phyloP scores from a whole-genome alignment of 768 basidiomycete species.

The Amanita jacksonii region DNA sequence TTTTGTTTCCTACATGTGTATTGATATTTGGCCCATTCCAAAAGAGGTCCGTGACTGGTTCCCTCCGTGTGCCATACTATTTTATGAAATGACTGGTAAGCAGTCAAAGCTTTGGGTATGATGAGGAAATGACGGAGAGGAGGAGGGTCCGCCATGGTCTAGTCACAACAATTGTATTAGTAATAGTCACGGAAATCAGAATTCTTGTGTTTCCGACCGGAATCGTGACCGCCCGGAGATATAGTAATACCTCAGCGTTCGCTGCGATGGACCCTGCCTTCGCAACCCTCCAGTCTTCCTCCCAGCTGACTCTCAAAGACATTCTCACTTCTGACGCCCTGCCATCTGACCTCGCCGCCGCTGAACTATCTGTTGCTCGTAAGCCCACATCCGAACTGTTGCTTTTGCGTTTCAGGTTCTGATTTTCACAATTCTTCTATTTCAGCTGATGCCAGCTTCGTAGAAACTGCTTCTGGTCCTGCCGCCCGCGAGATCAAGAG shows the following conservation, averaged over 20 bases:
- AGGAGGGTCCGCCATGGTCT: no score
- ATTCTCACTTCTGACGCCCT: constrained; percentile 32
- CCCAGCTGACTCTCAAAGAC: constrained; percentile 37
- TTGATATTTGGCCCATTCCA: no score
- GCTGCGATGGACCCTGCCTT: constrained; percentile 2
- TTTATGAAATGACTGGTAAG: no score
- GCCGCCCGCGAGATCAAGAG: constrained; percentile 74
- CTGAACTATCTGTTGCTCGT: constrained; percentile 54
- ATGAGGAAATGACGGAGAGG: no score
- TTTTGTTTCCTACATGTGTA: background rate
- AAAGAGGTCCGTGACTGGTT: no score
- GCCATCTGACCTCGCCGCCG: constrained; percentile 41
- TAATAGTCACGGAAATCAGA: no score
- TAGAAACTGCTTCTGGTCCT: constrained; percentile 70
- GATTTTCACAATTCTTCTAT: constrained; percentile 9
- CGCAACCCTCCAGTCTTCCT: constrained; percentile 17
- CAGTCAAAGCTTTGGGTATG: no score
- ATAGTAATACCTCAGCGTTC: no score
- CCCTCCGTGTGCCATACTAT: no score
- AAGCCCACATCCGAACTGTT: constrained; percentile 17
- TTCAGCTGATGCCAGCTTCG: constrained; percentile 62
- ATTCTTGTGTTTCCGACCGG: no score
- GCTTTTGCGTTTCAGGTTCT: constrained; percentile 10
- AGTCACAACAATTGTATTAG: no score
- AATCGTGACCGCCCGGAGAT: no score